phyloP scores from a whole-genome alignment of 78 protist species.

The Thecamonas trahens region DNA sequence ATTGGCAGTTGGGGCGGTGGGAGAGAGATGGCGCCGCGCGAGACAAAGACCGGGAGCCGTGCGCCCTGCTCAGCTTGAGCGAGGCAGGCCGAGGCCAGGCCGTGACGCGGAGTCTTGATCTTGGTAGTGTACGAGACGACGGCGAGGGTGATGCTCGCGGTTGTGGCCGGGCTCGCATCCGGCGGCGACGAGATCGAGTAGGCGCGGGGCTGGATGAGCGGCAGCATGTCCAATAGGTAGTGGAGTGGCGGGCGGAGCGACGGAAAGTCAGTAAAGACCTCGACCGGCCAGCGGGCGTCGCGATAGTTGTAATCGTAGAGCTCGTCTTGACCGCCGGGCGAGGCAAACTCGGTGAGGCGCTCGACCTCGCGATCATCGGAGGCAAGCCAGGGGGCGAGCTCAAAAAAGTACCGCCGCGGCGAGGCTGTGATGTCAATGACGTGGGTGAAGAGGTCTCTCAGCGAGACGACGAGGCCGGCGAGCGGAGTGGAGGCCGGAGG shows the following conservation, averaged over 20 bases:
- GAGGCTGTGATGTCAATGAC: background rate
- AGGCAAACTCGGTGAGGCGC: conserved; percentile 9
- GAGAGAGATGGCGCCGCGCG: too few species aligned
- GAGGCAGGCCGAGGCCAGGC: conserved; percentile 4
- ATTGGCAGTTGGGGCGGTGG: too few species aligned
- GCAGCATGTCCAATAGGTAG: conserved; percentile 19
- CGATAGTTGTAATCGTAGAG: conserved; percentile 3
- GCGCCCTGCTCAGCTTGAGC: too few species aligned
- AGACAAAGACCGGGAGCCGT: too few species aligned
- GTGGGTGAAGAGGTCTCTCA: background rate
- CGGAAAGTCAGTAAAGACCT: conserved; percentile 31
- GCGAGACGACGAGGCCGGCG: background rate
- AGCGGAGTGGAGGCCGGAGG: background rate
- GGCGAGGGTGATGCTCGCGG: conserved; percentile 18
- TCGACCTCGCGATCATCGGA: background rate
- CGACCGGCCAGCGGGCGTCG: background rate
- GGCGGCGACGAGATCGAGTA: conserved; percentile 35
- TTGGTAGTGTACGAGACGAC: conserved; percentile 19
- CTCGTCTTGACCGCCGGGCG: conserved; percentile 16
- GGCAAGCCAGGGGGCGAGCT: conserved; percentile 14
- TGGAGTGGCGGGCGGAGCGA: conserved; percentile 10
- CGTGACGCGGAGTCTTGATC: conserved; percentile 1
- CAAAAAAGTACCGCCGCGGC: conserved; percentile 24
- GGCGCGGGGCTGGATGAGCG: conserved; percentile 19
- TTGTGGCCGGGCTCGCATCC: background rate